Base-by-base conservation (phyloP, 2,329 filamentous ascomycete genomes). In the Fusarium succisae region DNA sequence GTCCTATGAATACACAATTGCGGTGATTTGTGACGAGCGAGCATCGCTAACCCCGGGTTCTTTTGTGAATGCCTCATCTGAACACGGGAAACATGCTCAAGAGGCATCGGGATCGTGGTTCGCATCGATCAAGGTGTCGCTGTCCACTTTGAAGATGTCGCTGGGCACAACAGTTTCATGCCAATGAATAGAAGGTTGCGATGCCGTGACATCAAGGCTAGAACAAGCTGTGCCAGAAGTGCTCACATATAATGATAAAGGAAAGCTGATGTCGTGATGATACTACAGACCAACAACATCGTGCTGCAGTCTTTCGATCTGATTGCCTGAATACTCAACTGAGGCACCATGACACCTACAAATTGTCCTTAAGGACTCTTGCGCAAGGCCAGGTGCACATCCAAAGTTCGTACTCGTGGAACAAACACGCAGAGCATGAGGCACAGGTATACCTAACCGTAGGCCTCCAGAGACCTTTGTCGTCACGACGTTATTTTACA, bases 51-150 rank as follows among this genome's bases (percentile, higher is more conserved):
- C 13, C 18, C 32, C 32, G n/a, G 50, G n/a, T 26, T 26, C 13
- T 10, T 48, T 38, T 50, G 54, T 28, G 38, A 58, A 32, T 59
- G 38, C 41, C 67, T 63, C 53, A 51, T 69, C 66, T 70, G 71
- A 77, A 75, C 74, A 77, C 73, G 70, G 73, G 70, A 68, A 60
- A 59, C 64, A 66, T 65, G 48, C 62, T 53, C 63, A 63, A 63
- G 32, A 58, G n/a, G 58, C 26, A 61, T 72, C 60, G 58, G 66
- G 50, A 44, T 30, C 32, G 69, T 70, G 50, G 47, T 44, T 37
- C 66, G 51, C 47, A 60, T 55, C 39, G 60, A 54, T 58, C 54
- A 60, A 32, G 45, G 56, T 58, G 66, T 66, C 50, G 53, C 41
- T 57, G 66, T 45, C 54, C 44, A 55, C 51, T 66, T 60, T 66